Conservation (phyloP, 2,329 filamentous ascomycete species). For the Xylariaceae sp. region DNA sequence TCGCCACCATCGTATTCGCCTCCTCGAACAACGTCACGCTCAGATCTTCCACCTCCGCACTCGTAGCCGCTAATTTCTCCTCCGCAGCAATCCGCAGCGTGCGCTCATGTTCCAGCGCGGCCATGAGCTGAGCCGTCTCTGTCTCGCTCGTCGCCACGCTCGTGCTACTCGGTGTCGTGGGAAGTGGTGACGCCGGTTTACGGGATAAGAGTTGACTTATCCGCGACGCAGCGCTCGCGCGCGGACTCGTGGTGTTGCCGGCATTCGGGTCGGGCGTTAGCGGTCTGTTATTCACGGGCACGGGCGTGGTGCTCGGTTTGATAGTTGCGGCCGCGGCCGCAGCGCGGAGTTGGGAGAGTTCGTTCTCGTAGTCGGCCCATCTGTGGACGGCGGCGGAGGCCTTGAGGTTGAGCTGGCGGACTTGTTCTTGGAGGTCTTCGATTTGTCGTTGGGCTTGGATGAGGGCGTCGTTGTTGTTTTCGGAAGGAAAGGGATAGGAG, state of each 20-base stretch:
- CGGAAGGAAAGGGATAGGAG: conserved; percentile 31
- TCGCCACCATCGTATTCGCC: conserved; percentile 82
- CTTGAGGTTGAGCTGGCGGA: conserved; percentile 65
- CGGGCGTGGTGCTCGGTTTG: neutral
- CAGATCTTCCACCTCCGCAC: conserved; percentile 72
- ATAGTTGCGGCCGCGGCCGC: conserved; percentile 17
- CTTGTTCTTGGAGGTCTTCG: conserved; percentile 64
- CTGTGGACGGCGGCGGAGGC: conserved; percentile 59
- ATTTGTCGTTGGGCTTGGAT: conserved; percentile 55
- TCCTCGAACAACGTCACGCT: conserved; percentile 71
- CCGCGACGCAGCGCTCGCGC: conserved; percentile 27
- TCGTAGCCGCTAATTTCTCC: conserved; percentile 59
- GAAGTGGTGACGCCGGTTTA: too few relatives aligned
- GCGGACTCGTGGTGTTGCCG: conserved; percentile 7
- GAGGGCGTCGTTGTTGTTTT: conserved; percentile 40
- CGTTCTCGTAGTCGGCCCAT: conserved; percentile 77
- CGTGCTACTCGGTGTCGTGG: too few relatives aligned
- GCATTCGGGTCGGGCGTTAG: conserved; percentile 20
- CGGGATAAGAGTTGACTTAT: conserved; percentile 31
- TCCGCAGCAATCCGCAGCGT: conserved; percentile 64
- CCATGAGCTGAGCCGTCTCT: conserved; percentile 40
- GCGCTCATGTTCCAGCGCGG: conserved; percentile 62
- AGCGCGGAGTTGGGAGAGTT: conserved; percentile 57
- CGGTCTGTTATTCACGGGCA: conserved; percentile 8
- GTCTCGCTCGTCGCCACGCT: conserved; percentile 6